Conservation (phyloP, 495 filamentous ascomycete species). For the Hypoxylon lenormandii region DNA sequence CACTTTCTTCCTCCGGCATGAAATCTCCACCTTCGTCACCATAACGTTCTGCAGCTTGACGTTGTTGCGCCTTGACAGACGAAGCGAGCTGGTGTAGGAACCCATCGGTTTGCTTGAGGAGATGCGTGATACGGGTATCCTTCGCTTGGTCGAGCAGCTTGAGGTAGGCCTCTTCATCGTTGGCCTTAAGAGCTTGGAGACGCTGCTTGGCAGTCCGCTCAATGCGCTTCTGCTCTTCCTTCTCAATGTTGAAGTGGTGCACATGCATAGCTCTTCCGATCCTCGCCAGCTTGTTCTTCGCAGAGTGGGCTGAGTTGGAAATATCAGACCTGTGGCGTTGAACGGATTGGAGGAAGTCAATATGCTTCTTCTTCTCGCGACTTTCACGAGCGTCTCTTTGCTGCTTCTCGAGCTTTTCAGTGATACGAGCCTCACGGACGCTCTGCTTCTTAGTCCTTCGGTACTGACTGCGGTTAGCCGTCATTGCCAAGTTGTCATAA, state of each 20-base stretch:
- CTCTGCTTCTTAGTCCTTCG: conserved; percentile 96
- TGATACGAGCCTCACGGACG: conserved; percentile 93
- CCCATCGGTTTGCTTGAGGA: conserved; percentile 93
- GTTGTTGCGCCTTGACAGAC: conserved; percentile 92
- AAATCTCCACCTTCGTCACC: conserved; percentile 72
- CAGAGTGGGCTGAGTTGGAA: conserved; percentile 49
- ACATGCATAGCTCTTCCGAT: conserved; percentile 84
- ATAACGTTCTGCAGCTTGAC: conserved; percentile 80
- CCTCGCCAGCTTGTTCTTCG: conserved; percentile 77
- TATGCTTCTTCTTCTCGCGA: conserved; percentile 95
- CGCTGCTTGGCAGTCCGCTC: conserved; percentile 98
- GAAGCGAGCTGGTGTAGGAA: conserved; percentile 95
- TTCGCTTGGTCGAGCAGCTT: conserved; percentile 97
- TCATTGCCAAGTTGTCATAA: conserved; percentile 94
- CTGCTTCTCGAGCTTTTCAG: conserved; percentile 98
- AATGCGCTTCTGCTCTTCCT: conserved; percentile 97
- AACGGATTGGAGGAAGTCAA: conserved; percentile 80
- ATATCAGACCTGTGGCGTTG: conserved; percentile 69
- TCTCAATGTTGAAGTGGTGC: conserved; percentile 95
- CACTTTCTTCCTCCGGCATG: conserved; percentile 69
- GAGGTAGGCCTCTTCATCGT: conserved; percentile 98
- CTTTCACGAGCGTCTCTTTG: conserved; percentile 94
- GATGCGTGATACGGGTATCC: conserved; percentile 97
- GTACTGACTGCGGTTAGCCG: conserved; percentile 86
- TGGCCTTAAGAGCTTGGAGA: conserved; percentile 97